Evolutionary conservation across 768 basidiomycete species (phyloP).

Genomic region (Suillus subaureus): DNA sequence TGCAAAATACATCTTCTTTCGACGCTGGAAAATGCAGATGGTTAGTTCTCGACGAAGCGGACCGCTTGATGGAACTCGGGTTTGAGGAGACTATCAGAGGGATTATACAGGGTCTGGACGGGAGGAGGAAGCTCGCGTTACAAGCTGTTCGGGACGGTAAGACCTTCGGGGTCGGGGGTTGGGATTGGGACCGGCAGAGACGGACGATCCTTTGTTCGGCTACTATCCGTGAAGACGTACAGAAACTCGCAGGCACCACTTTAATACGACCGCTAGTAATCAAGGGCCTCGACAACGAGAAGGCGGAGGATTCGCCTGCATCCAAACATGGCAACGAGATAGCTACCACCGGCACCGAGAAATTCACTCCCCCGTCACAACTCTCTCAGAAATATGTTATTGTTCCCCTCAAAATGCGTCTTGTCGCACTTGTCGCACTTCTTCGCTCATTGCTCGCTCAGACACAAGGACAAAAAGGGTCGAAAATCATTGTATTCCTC

Average conservation of each 20-base stretch:
- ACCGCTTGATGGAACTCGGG: conserved; percentile 96
- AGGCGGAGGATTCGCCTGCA: conserved; percentile 11
- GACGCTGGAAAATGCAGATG: conserved; percentile 93
- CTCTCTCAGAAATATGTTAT: conserved; percentile 89
- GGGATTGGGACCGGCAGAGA: conserved; percentile 80
- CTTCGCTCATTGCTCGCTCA: conserved; percentile 78
- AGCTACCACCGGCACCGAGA: conserved; percentile 40
- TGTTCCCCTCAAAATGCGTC: conserved; percentile 90
- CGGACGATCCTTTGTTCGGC: conserved; percentile 95
- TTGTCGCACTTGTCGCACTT: conserved; percentile 87
- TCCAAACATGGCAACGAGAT: conserved; percentile 25
- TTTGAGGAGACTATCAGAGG: conserved; percentile 95
- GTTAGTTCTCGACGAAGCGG: conserved; percentile 97
- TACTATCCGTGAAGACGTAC: conserved; percentile 93
- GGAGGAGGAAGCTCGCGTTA: conserved; percentile 69
- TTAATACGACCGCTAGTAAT: conserved; percentile 81
- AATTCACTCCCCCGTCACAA: conserved; percentile 93
- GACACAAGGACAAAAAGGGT: conserved; percentile 50
- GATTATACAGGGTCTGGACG: conserved; percentile 86
- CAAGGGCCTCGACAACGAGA: conserved; percentile 64
- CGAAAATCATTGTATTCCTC: conserved; percentile 91
- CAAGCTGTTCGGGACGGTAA: conserved; percentile 69
- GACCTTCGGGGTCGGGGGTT: conserved; percentile 74
- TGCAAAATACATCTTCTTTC: conserved; percentile 94
- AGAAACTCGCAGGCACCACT: conserved; percentile 85